Percentiles rank a stretch among this genome's conserved stretches.
Evolutionary conservation across 208 protist genomes (phyloP).

Genomic region (Trypanosoma congolense): DNA sequence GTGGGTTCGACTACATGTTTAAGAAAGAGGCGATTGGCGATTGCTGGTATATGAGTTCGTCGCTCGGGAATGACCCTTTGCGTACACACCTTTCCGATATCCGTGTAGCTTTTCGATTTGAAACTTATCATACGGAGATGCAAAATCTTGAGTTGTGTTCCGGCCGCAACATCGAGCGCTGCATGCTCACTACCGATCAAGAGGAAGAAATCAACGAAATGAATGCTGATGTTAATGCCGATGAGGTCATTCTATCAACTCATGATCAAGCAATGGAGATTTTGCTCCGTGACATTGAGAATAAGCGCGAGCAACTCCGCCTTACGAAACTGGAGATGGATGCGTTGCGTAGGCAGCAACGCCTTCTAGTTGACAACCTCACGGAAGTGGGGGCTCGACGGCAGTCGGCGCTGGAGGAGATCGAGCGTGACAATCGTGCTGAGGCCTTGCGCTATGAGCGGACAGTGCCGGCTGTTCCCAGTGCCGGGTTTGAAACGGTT

Average conservation of each 20-base stretch:
- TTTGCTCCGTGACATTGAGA: slow-evolving; percentile 78
- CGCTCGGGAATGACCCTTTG: slow-evolving; percentile 81
- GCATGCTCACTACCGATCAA: slow-evolving; percentile 76
- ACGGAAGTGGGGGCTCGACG: slow-evolving; percentile 66
- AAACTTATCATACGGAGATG: slow-evolving; percentile 91
- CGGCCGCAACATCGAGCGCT: slow-evolving; percentile 51
- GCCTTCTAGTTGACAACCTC: slow-evolving; percentile 78
- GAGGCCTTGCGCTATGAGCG: slow-evolving; percentile 54
- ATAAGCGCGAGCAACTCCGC: slow-evolving; percentile 51
- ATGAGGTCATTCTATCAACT: slow-evolving; percentile 73
- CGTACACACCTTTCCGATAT: slow-evolving; percentile 90
- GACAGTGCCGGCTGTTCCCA: slow-evolving; percentile 10
- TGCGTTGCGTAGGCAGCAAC: slow-evolving; percentile 65
- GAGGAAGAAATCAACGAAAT: slow-evolving; percentile 77
- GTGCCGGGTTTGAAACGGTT: slow-evolving; percentile 30
- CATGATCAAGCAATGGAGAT: slow-evolving; percentile 88
- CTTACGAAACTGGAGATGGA: slow-evolving; percentile 48
- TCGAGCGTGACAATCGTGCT: slow-evolving; percentile 21
- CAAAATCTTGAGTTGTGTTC: slow-evolving; percentile 73
- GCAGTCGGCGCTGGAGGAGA: slow-evolving; percentile 46
- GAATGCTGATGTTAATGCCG: slow-evolving; percentile 40
- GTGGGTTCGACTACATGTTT: slow-evolving; percentile 84
- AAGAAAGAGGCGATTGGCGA: slow-evolving; percentile 88
- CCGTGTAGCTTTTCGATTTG: slow-evolving; percentile 90
- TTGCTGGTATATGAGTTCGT: slow-evolving; percentile 86